These are phyloP conservation scores for Beauveria bassiana DNA, from an alignment of 2,329 filamentous ascomycete species.

Conservation along the genomic window DNA sequence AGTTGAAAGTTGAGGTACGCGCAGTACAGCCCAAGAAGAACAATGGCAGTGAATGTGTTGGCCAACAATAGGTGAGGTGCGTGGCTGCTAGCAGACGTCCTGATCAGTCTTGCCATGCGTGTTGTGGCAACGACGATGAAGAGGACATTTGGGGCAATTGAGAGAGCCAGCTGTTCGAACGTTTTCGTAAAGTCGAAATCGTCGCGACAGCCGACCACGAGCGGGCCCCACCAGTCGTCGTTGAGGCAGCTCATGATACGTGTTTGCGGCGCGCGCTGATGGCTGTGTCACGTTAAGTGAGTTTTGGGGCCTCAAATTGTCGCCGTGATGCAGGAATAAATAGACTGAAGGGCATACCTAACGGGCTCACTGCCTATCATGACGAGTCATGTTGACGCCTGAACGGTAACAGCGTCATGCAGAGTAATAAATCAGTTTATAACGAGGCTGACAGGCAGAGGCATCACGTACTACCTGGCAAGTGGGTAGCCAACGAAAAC, in stretches of 20 bases:
- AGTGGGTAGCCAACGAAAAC: no score
- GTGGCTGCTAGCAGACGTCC: not conserved
- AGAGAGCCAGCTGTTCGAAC: conserved; percentile 1
- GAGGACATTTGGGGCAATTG: not conserved
- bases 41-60: not conserved
- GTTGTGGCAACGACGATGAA: not conserved
- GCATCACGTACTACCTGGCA: not conserved
- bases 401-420: not conserved
- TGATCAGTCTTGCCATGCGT: not conserved
- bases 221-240: not conserved
- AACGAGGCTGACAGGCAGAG: conserved; percentile 2
- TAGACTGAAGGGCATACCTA: not conserved
- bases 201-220: conserved; percentile 4
- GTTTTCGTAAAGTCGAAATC: conserved; percentile 9
- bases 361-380: not conserved
- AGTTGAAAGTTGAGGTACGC: not conserved
- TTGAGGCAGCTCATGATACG: conserved; percentile 1
- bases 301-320: not conserved
- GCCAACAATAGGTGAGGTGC: not conserved
- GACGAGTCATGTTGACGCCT: not conserved
- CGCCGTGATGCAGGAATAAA: not conserved
- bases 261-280: not conserved
- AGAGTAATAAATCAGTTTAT: no score
- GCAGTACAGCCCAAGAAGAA: not conserved
- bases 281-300: not conserved